These are phyloP conservation scores for Fusarium sp. DNA, from an alignment of 2,329 filamentous ascomycete species.

Conservation along the genomic window DNA sequence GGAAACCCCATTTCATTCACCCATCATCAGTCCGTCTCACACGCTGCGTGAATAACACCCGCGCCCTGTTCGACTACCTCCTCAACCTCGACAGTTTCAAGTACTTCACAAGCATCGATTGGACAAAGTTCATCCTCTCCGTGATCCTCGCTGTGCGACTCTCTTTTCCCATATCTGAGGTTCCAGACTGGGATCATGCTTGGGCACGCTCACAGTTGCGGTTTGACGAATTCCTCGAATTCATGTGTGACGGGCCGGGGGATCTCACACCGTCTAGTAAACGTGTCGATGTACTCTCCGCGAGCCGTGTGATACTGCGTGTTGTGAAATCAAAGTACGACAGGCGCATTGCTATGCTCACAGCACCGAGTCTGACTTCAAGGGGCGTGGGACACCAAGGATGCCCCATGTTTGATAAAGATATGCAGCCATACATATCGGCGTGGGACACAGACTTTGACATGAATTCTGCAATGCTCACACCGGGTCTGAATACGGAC, in stretches of 20 bases:
- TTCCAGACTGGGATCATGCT: conserved; percentile 50
- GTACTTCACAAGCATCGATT: conserved; percentile 57
- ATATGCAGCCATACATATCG: conserved; percentile 57
- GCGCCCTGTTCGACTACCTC: conserved; percentile 49
- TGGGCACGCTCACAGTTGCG: conserved; percentile 54
- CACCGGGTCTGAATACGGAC: conserved; percentile 3
- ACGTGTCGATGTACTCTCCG: conserved; percentile 56
- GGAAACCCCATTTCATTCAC: conserved; percentile 12
- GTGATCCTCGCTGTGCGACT: conserved; percentile 58
- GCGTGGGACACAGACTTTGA: conserved; percentile 56
- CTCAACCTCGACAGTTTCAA: conserved; percentile 44
- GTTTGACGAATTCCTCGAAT: conserved; percentile 53
- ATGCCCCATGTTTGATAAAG: conserved; percentile 65
- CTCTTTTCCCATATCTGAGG: conserved; percentile 56
- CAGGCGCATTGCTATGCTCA: conserved; percentile 50
- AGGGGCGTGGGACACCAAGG: conserved; percentile 30
- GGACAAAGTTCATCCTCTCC: conserved; percentile 53
- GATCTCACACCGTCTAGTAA: conserved; percentile 41
- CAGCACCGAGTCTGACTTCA: neutral
- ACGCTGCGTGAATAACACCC: conserved; percentile 41
- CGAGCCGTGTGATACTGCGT: conserved; percentile 57
- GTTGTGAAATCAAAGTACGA: conserved; percentile 60
- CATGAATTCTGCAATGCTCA: conserved; percentile 20
- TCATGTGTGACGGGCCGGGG: conserved; percentile 45
- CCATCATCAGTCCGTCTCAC: conserved; percentile 37